Conservation (phyloP, 495 filamentous ascomycete genomes). For the Xylaria telfairii region DNA sequence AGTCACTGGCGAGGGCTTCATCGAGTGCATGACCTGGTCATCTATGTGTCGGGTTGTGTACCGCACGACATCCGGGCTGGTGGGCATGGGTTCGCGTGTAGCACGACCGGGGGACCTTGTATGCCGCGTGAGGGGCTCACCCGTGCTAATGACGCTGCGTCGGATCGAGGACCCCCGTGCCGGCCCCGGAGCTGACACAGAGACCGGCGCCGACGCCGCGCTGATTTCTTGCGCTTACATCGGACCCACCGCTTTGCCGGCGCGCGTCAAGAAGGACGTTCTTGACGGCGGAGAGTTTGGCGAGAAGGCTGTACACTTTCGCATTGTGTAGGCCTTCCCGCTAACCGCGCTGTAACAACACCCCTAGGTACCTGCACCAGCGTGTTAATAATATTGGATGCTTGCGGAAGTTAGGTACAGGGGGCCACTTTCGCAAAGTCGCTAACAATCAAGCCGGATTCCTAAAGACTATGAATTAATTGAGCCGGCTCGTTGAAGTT, state of each 20-base stretch:
- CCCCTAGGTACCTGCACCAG: too few species aligned
- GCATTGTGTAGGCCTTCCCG: not conserved
- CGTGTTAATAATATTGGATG: not conserved
- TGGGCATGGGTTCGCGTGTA: not conserved
- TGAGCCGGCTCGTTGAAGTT: too few species aligned
- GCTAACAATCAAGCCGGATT: too few species aligned
- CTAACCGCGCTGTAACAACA: not conserved
- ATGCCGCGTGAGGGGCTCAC: not conserved
- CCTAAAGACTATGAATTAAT: too few species aligned
- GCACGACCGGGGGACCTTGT: not conserved
- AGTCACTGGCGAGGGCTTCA: not conserved
- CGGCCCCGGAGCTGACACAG: not conserved
- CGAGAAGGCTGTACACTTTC: not conserved
- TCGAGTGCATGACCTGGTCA: not conserved
- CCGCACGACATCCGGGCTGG: not conserved
- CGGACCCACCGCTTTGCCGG: not conserved
- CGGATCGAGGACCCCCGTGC: not conserved
- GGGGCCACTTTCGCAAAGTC: too few species aligned
- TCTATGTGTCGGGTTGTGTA: slow-evolving; percentile 1
- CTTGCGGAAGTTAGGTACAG: not conserved
- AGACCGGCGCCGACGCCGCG: not conserved
- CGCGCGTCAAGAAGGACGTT: not conserved
- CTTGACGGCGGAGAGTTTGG: not conserved
- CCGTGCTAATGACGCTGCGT: not conserved
- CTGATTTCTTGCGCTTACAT: not conserved